Evolutionary conservation across 2,329 filamentous ascomycete genomes (phyloP), one percentile per base, ranked within the genome.

Genomic region (Fusarium nelsonii): DNA sequence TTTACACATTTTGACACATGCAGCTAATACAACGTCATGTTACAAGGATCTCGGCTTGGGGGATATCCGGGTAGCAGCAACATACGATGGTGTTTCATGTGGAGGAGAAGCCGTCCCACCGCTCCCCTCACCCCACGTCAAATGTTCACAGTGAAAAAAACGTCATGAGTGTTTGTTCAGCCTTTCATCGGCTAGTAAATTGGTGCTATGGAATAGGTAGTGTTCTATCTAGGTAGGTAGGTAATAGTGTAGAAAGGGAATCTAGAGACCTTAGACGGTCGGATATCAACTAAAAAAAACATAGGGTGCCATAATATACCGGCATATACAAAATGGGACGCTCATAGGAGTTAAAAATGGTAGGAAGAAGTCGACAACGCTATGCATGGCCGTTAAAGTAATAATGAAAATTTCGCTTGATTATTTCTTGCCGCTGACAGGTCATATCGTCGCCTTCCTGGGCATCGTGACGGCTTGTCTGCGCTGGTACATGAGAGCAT

Each of bases 401-500:
- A 60, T 64, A 58, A 51, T 64, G 58, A 43, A 62, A 64, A 40
- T 51, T 58, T 60, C 26, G 44, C 62, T 65, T 52, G 43, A 68
- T 63, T 59, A 56, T 54, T 54, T 26, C 49, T 44, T 30, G 40
- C 40, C 34, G n/a, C 44, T 40, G 34, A 26, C 32, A 34, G 44
- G 32, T 57, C 58, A 54, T 63, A 64, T 63, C 9, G 39, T 61
- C 34, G 40, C 49, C 41, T 73, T 69, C 69, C 67, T 65, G 7
- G 70, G 62, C 28, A 68, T 32, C 14, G 63, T 28, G 32, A 70
- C 37, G 33, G 58, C 66, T 45, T 72, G 62, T 36, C 75, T 72
- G 68, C 84, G 81, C 74, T 84, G 81, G 78, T 90, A 92, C 70
- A 86, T 83, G 49, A 91, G 88, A 37, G 88, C 84, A 79, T 90